Evolutionary conservation across 116 monocot genomes (phyloP).

Genomic region (Zostera marina): DNA sequence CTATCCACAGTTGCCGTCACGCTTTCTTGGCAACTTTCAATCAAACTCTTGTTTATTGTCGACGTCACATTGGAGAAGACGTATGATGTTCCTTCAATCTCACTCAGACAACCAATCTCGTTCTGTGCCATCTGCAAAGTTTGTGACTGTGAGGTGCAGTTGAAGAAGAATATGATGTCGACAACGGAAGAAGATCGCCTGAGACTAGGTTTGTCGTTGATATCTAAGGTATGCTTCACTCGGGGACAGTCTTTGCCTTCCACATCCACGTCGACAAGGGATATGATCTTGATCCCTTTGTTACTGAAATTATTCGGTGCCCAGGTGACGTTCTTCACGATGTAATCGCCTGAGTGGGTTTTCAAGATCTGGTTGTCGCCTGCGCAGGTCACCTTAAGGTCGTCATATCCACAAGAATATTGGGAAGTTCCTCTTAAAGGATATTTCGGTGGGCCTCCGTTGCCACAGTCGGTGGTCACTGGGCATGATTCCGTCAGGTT

Average conservation of each 20-base stretch:
- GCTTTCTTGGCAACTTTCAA: background rate
- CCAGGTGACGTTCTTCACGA: conserved; percentile 3
- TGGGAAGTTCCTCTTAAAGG: too few relatives aligned
- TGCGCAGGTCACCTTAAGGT: conserved; percentile 2
- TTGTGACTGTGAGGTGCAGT: conserved; percentile 8
- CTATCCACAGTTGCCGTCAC: conserved; percentile 7
- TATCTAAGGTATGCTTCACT: conserved; percentile 6
- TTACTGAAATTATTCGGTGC: too few relatives aligned
- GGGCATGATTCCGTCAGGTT: too few relatives aligned
- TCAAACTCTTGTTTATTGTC: too few relatives aligned
- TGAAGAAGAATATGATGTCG: conserved; percentile 17
- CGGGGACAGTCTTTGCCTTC: background rate
- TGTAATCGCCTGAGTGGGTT: conserved; percentile 1
- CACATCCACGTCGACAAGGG: conserved; percentile 7
- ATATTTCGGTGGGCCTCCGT: too few relatives aligned
- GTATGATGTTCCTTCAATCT: background rate
- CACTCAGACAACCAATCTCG: background rate
- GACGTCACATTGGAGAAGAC: background rate
- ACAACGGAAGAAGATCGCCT: background rate
- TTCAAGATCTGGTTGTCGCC: background rate
- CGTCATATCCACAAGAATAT: conserved; percentile 10
- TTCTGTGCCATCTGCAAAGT: too few relatives aligned
- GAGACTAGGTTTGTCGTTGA: background rate
- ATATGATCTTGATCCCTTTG: background rate
- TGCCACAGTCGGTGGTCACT: too few relatives aligned